Conservation (phyloP, 306 rosid species). For the Cajanus cajan region DNA sequence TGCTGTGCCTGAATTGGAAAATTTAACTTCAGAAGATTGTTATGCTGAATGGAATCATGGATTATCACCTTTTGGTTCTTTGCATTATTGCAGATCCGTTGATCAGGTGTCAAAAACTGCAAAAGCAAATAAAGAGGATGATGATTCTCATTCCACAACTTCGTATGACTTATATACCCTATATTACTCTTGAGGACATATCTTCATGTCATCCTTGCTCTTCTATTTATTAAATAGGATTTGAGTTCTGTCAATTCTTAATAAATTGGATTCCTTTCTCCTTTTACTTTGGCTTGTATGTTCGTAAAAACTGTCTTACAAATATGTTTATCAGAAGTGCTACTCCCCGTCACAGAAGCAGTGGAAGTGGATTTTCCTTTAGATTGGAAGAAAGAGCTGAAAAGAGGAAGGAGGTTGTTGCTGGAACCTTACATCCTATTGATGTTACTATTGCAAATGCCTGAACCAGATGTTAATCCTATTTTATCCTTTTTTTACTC, state of each 20-base stretch:
- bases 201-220: constrained; percentile 9
- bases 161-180: constrained; percentile 55
- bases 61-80: constrained; percentile 16
- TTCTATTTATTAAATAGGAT: neutral
- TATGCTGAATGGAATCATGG: neutral
- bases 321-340: constrained; percentile 47
- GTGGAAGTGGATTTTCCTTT: constrained; percentile 65
- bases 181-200: constrained; percentile 15
- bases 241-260: neutral
- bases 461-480: neutral
- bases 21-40: neutral
- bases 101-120: constrained; percentile 50
- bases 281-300: constrained; percentile 12
- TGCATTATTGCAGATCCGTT: constrained; percentile 46
- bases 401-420: constrained; percentile 84
- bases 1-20: neutral
- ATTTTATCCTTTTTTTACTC: constrained; percentile 21
- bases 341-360: constrained; percentile 49
- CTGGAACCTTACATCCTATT: constrained; percentile 8
- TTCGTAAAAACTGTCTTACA: neutral
- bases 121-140: constrained; percentile 57
- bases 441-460: neutral
- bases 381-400: constrained; percentile 95
- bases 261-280: neutral
- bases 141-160: constrained; percentile 71